phyloP scores from a whole-genome alignment of 1,284 basidiomycete genomes.

The Boletellus deceptivus region DNA sequence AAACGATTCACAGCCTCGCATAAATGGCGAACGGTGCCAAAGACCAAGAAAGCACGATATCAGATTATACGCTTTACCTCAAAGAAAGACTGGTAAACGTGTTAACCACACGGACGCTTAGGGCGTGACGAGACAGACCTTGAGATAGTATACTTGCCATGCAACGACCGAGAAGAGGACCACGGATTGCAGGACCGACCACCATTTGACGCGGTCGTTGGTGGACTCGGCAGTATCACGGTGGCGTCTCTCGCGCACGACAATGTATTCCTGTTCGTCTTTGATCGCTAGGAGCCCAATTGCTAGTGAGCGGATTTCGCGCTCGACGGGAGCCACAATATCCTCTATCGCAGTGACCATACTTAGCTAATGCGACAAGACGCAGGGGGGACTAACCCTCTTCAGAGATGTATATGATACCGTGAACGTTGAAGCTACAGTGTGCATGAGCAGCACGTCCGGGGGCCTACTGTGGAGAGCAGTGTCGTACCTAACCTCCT shows the following conservation, averaged over 20 bases:
- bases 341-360: slow-evolving; percentile 41
- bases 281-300: slow-evolving; percentile 87
- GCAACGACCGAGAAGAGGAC: slow-evolving; percentile 89
- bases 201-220: slow-evolving; percentile 98
- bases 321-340: slow-evolving; percentile 90
- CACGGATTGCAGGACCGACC: slow-evolving; percentile 89
- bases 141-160: slow-evolving; percentile 98
- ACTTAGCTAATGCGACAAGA: slow-evolving; percentile 18
- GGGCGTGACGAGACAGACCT: slow-evolving; percentile 50
- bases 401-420: slow-evolving; percentile 89
- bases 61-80: slow-evolving; percentile 93
- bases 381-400: slow-evolving; percentile 54
- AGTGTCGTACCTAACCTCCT: slow-evolving; percentile 78
- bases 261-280: slow-evolving; percentile 99
- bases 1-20: background rate
- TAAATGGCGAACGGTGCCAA: slow-evolving; percentile 1
- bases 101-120: slow-evolving; percentile 9
- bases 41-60: slow-evolving; percentile 13
- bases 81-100: slow-evolving; percentile 70
- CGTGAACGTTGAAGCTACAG: slow-evolving; percentile 96
- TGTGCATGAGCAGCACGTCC: slow-evolving; percentile 1
- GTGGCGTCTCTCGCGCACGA: slow-evolving; percentile 90
- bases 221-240: slow-evolving; percentile 94
- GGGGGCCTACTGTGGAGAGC: background rate
- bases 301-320: slow-evolving; percentile 89